phyloP scores from a whole-genome alignment of 495 filamentous ascomycete species.

The Aspergillus coremiiformis region DNA sequence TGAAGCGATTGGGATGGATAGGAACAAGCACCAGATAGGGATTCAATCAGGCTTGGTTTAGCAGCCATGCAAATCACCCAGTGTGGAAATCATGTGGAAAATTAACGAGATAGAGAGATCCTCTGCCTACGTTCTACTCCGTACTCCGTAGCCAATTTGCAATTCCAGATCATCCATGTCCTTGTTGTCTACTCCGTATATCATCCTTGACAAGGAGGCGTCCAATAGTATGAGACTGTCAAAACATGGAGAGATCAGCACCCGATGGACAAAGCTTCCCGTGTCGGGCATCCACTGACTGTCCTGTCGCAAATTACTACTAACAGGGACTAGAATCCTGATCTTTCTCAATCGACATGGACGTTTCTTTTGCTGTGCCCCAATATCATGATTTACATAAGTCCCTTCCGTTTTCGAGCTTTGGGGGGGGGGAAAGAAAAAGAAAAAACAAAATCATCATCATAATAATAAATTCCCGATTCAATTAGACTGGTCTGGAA shows the following conservation, averaged over 20 bases:
- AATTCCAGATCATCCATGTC: no score
- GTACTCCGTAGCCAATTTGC: background rate
- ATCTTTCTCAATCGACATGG: background rate
- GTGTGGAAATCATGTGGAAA: background rate
- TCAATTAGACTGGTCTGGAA: background rate
- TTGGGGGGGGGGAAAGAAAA: no score
- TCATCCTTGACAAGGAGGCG: background rate
- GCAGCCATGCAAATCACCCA: background rate
- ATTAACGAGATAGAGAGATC: background rate
- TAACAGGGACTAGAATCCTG: background rate
- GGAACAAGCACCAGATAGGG: no score
- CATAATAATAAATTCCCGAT: background rate
- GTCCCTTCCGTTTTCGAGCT: background rate
- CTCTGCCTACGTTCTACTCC: no score
- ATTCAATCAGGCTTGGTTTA: background rate
- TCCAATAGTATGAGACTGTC: background rate
- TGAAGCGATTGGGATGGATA: background rate
- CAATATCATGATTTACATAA: background rate
- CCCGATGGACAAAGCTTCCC: constrained; percentile 1
- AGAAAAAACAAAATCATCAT: no score
- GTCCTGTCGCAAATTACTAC: background rate
- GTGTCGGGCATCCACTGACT: background rate
- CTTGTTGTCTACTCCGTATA: no score
- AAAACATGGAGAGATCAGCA: background rate
- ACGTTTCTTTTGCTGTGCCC: background rate